phyloP scores from a whole-genome alignment of 768 basidiomycete genomes.

The Boletus eberwhitei region DNA sequence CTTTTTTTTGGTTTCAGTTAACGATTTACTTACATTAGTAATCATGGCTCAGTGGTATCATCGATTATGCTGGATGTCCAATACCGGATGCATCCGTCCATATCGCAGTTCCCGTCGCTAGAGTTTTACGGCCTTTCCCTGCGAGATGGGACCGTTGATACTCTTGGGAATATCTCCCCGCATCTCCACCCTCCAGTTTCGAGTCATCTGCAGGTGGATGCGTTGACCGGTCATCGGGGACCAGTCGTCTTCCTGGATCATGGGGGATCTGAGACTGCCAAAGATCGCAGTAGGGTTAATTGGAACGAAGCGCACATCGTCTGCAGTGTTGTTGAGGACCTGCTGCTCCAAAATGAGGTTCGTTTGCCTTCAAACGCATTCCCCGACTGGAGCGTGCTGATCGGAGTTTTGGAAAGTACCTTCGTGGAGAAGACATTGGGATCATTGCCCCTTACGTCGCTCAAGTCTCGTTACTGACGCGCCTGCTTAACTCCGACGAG shows the following conservation, averaged over 20 bases:
- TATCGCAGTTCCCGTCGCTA: slow-evolving; percentile 80
- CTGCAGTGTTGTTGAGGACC: slow-evolving; percentile 76
- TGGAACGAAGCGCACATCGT: slow-evolving; percentile 75
- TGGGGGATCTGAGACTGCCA: slow-evolving; percentile 58
- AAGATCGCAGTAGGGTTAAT: slow-evolving; percentile 75
- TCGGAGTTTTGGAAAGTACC: slow-evolving; percentile 37
- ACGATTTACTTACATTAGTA: slow-evolving; percentile 6
- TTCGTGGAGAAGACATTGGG: slow-evolving; percentile 77
- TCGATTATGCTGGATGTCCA: slow-evolving; percentile 92
- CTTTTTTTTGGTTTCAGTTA: background rate
- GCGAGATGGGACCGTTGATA: slow-evolving; percentile 71
- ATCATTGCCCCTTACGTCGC: slow-evolving; percentile 91
- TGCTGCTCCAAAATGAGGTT: slow-evolving; percentile 72
- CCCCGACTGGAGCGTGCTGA: slow-evolving; percentile 3
- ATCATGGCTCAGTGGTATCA: slow-evolving; percentile 57
- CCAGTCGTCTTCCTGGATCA: slow-evolving; percentile 85
- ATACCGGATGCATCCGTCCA: slow-evolving; percentile 92
- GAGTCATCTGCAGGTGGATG: slow-evolving; percentile 42
- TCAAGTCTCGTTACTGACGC: slow-evolving; percentile 74
- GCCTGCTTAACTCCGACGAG: slow-evolving; percentile 56
- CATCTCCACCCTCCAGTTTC: slow-evolving; percentile 62
- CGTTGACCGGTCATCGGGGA: slow-evolving; percentile 40
- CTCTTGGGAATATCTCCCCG: slow-evolving; percentile 41
- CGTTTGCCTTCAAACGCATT: slow-evolving; percentile 22
- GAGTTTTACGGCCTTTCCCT: slow-evolving; percentile 78